Base-by-base conservation (phyloP, 139 green algal species). In the Haematococcus sp. region DNA sequence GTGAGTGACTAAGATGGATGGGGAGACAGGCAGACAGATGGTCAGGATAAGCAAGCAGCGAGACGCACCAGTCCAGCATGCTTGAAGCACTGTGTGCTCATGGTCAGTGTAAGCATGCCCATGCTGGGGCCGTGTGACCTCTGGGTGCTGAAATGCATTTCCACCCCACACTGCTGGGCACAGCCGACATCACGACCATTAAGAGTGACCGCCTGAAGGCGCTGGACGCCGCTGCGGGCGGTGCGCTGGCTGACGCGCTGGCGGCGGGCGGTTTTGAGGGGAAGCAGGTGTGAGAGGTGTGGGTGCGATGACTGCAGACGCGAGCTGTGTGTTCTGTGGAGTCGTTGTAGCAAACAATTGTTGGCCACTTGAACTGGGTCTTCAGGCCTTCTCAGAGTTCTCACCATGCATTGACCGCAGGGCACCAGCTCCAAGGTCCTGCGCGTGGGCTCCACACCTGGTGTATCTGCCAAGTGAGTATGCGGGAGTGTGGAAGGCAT, bases 181-280 rank as follows among this genome's bases (percentile, higher is more conserved):
- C 75, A 83, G 83, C 75, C n/a, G 83, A 91, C 31, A 61, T 73
- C 16, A 61, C 78, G 20, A 74, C 19, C 52, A 77, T 93, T 31
- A 83, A 77, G 33, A 79, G 77, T 30, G 77, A 81, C 0, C 58
- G 77, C 17, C 82, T 95, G 7, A 59, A 74, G 35, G 43, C 52
- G 33, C 70, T 95, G 17, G 89, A 95, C 27, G 56, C 46, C 2
- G 32, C 19, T 17, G 66, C 88, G 31, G 78, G 69, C 3, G 86
- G 83, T 13, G 77, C 80, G 4, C 25, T 96, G 44, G 59, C 70
- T 2, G 88, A 93, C 35, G 72, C 93, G 1, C 69, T 94, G 4
- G 46, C 75, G 2, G 66, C 63, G 22, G 82, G 87, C 31, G 90
- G 90, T 9, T 95, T 96, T 80, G 91, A 90, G 66, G 91, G 84